Evolutionary conservation across 2,329 filamentous ascomycete species (phyloP).

Genomic region (Colletotrichum paranaense): DNA sequence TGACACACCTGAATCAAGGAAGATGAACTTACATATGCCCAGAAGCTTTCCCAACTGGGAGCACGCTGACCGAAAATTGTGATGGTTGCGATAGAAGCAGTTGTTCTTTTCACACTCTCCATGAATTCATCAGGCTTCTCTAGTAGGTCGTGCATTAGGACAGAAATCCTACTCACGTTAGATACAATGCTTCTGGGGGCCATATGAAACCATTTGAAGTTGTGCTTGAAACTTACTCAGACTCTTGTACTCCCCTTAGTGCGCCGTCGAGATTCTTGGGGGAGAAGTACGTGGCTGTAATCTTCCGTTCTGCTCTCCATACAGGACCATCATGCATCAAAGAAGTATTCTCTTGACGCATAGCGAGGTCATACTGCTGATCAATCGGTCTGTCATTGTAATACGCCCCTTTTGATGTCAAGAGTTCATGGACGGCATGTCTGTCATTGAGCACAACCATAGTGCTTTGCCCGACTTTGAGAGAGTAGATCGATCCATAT

Average conservation of each 20-base stretch:
- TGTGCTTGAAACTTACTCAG: conserved; percentile 49
- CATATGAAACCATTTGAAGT: background rate
- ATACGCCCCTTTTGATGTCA: conserved; percentile 56
- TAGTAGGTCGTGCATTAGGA: conserved; percentile 18
- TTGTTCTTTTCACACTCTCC: conserved; percentile 8
- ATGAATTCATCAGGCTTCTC: conserved; percentile 7
- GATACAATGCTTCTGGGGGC: background rate
- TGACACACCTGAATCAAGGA: accelerated
- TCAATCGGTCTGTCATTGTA: conserved; percentile 53
- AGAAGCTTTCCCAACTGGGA: conserved; percentile 6
- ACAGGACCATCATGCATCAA: conserved; percentile 57
- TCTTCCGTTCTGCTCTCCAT: conserved; percentile 59
- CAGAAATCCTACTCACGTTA: background rate
- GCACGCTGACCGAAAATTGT: conserved; percentile 13
- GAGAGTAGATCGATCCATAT: conserved; percentile 55
- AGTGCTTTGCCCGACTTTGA: conserved; percentile 55
- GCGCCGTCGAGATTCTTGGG: conserved; percentile 55
- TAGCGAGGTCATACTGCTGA: background rate
- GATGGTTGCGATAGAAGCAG: conserved; percentile 15
- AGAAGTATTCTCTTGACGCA: conserved; percentile 3
- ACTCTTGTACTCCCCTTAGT: conserved; percentile 55
- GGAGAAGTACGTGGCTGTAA: conserved; percentile 57
- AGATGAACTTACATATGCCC: background rate
- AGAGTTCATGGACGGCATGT: conserved; percentile 51
- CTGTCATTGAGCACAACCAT: conserved; percentile 54